Evolutionary conservation across 306 rosid species (phyloP).

Genomic region (Medicago ruthenica): DNA sequence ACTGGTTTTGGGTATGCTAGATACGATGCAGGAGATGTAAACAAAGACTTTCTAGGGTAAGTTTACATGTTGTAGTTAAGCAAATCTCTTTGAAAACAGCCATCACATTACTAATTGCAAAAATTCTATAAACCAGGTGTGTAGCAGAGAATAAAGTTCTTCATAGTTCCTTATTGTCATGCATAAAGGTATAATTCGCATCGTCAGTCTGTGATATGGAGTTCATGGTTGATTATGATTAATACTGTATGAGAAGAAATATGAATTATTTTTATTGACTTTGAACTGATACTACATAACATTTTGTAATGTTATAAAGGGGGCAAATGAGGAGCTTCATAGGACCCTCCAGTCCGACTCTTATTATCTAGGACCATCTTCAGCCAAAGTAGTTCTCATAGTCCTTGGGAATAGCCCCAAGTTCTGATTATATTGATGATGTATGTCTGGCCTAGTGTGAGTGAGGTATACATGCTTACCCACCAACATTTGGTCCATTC

Average conservation of each 20-base stretch:
- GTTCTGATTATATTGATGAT: background rate
- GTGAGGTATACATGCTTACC: background rate
- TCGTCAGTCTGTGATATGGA: conserved; percentile 8
- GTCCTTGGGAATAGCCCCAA: background rate
- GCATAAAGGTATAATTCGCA: conserved; percentile 69
- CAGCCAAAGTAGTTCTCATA: background rate
- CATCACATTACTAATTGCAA: conserved; percentile 46
- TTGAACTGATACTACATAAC: background rate
- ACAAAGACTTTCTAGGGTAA: conserved; percentile 91
- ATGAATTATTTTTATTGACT: conserved; percentile 5
- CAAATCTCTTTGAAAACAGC: conserved; percentile 11
- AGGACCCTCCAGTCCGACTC: background rate
- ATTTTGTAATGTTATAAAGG: background rate
- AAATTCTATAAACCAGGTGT: conserved; percentile 59
- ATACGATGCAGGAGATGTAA: conserved; percentile 78
- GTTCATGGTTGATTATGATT: background rate
- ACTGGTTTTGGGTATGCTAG: conserved; percentile 88
- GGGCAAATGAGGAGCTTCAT: background rate
- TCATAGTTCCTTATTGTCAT: conserved; percentile 74
- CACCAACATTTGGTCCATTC: background rate
- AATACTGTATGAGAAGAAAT: background rate
- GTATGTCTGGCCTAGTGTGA: background rate
- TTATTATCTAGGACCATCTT: background rate
- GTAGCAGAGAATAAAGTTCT: conserved; percentile 95
- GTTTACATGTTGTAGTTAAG: conserved; percentile 37